Base-by-base conservation (phyloP, 2,329 filamentous ascomycete species). In the Lasiodiplodia sp. region DNA sequence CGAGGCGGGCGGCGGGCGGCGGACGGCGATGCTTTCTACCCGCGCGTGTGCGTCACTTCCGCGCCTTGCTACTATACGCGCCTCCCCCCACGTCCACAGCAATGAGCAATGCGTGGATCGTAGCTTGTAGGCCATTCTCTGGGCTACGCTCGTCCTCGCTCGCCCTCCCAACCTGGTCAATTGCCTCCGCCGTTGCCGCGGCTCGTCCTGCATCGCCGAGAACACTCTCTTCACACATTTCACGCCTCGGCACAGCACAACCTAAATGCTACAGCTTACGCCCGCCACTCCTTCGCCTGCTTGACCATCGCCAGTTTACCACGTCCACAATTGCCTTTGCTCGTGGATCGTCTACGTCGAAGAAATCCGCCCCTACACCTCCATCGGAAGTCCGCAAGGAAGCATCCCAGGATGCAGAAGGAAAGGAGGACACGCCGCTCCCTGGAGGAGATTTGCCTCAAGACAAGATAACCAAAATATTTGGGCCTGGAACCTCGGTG, bases 31-130 rank as follows among this genome's bases (percentile, higher is more conserved):
- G 51, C 49, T 28, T 60, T 55, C 63, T 38, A 49, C 21, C 23
- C 53, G 31, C 53, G 65, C 55, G 65, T 12, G 65, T 58, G 44
- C 53, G 64, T 67, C 66, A 68, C 66, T n/a, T 40, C 53, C 56
- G 37, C 31, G 31, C 47, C 66, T 14, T 25, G 37, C 25, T 34
- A 25, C 56, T 28, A 21, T 31, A 25, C 23, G 14, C 55, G 23
- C 56, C 18, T 12, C 21, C 21, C 40, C 66, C 66, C 37, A 14
- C 38, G 18, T 40, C 64, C 57, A 55, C 65, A 66, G 68, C 71
- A 67, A 76, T 76, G 75, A 75, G 70, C 74, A 73, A 73, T 73
- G 74, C 71, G 49, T 71, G 74, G 51, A 68, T 73, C 14, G 74
- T 77, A 75, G 77, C 76, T 53, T 72, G 67, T 53, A 68, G 67